A percentile compares a stretch with the other conserved stretches of the same genome.
Evolutionary conservation across 2,329 filamentous ascomycete species (phyloP).

Genomic region (Gnomoniopsis smithogilvyi): DNA sequence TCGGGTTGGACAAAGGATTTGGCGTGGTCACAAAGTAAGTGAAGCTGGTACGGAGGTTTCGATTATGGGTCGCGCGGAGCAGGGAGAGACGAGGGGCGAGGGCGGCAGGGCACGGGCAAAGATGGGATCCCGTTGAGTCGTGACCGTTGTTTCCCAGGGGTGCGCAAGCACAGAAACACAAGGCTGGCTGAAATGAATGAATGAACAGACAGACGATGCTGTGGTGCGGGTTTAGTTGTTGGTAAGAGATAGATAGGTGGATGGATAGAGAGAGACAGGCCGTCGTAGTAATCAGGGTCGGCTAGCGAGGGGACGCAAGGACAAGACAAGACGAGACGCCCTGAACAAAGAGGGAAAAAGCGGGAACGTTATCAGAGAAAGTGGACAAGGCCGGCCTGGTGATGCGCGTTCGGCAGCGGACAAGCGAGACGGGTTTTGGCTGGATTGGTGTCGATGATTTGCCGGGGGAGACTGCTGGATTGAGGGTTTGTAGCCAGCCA

Average conservation of each 20-base stretch:
- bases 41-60: constrained; percentile 1
- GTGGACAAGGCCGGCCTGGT: constrained; percentile 14
- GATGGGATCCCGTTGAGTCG: not conserved
- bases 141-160: no score
- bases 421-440: constrained; percentile 13
- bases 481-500: not conserved
- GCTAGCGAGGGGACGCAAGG: constrained; percentile 8
- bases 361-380: constrained; percentile 20
- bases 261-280: not conserved
- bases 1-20: constrained; percentile 6
- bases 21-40: not conserved
- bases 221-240: not conserved
- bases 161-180: not conserved
- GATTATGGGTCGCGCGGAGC: constrained; percentile 4
- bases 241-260: not conserved
- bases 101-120: not conserved
- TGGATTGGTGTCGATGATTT: not conserved
- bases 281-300: constrained; percentile 10
- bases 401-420: constrained; percentile 12
- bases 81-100: not conserved
- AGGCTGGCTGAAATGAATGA: not conserved
- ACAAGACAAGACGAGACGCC: not conserved
- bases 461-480: constrained; percentile 8
- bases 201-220: not conserved
- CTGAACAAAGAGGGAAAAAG: constrained; percentile 19